Evolutionary conservation across 2,329 filamentous ascomycete genomes (phyloP).

Genomic region (Cercospora sp.): DNA sequence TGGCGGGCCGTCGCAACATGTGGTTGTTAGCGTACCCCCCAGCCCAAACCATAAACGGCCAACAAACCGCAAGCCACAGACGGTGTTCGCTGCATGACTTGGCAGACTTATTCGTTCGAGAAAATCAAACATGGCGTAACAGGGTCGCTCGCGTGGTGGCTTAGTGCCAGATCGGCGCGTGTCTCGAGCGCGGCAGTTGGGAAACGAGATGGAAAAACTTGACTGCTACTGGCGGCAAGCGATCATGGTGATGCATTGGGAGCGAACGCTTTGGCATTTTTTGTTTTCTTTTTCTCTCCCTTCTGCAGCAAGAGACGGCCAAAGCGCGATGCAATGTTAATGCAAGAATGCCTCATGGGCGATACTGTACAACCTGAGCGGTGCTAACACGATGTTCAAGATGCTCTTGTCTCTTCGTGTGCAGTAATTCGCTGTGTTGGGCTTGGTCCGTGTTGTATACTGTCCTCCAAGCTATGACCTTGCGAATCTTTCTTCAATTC

Average conservation of each 20-base stretch:
- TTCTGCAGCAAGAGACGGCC: constrained; percentile 1
- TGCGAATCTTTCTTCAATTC: background rate
- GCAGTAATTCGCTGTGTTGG: background rate
- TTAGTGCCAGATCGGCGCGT: background rate
- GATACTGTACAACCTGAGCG: constrained; percentile 2
- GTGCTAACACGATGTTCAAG: constrained; percentile 7
- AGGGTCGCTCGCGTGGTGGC: background rate
- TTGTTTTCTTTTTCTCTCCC: background rate
- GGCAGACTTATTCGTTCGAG: background rate
- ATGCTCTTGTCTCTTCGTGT: background rate
- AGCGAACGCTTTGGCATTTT: background rate
- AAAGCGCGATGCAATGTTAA: background rate
- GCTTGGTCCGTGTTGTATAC: background rate
- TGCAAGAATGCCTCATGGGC: constrained; percentile 8
- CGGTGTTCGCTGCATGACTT: background rate
- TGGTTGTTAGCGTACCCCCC: background rate
- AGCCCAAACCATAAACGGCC: background rate
- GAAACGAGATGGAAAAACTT: background rate
- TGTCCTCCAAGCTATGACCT: background rate
- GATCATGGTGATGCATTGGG: constrained; percentile 1
- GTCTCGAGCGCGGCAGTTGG: background rate
- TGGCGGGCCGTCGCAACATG: background rate
- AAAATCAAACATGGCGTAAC: background rate
- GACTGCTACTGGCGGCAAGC: background rate
- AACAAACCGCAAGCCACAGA: background rate